phyloP scores from a whole-genome alignment of 768 basidiomycete species.

The Boletus rufocinnamomeus region DNA sequence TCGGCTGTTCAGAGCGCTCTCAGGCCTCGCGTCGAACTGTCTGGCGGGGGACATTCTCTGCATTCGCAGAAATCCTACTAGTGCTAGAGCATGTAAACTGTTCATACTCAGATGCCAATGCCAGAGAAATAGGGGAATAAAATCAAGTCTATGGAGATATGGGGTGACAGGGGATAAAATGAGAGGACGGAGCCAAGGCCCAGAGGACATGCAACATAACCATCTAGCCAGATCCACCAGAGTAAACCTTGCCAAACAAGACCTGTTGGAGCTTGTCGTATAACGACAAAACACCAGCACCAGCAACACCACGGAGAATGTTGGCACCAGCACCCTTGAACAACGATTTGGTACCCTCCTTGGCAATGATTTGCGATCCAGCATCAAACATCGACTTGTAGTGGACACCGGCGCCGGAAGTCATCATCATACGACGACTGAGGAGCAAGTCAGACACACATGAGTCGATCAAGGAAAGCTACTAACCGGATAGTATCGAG shows the following conservation, averaged over 20 bases:
- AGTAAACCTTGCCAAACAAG: conserved; percentile 99
- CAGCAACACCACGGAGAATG: conserved; percentile 98
- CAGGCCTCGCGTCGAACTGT: neutral
- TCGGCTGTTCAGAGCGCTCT: neutral
- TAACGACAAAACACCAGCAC: conserved; percentile 98
- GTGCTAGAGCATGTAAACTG: conserved; percentile 25
- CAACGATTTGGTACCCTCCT: conserved; percentile 93
- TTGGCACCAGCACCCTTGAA: conserved; percentile 99
- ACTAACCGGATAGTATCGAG: conserved; percentile 83
- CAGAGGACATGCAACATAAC: conserved; percentile 18
- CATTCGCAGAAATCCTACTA: conserved; percentile 25
- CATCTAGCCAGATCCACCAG: conserved; percentile 64
- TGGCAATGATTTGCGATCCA: conserved; percentile 88
- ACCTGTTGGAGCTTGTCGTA: conserved; percentile 98
- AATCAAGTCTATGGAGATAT: conserved; percentile 38
- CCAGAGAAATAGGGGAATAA: conserved; percentile 32
- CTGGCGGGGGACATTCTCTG: conserved; percentile 5
- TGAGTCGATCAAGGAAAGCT: neutral
- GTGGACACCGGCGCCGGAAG: conserved; percentile 91
- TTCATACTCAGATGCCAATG: conserved; percentile 26
- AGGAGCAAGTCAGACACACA: conserved; percentile 23
- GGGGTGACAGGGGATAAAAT: conserved; percentile 21
- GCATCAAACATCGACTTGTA: conserved; percentile 99
- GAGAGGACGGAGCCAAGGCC: conserved; percentile 37
- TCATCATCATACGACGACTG: conserved; percentile 99